Base-by-base conservation (phyloP, 2,329 filamentous ascomycete genomes). In the Cryphonectria carpinicola region DNA sequence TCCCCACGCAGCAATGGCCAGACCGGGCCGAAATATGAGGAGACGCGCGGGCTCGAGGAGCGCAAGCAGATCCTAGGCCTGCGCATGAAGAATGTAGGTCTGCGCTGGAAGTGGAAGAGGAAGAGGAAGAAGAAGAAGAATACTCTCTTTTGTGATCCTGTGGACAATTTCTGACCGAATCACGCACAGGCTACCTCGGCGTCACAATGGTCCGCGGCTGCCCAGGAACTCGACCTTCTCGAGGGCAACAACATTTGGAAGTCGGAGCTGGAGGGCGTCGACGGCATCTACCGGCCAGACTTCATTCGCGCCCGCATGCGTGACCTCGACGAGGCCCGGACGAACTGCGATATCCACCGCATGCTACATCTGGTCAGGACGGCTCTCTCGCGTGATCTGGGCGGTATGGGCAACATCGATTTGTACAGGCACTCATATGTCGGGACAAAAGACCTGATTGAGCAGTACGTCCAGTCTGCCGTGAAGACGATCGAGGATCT, bases 191-290 rank as follows among this genome's bases (percentile, higher is more conserved):
- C 93, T 72, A 86, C 88, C 71, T 88, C 88, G 1, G 87, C 90
- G 75, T 82, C 86, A 65, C 89, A 94, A 77, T 98, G 95, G 94
- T 87, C 90, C 74, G 83, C 83, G 22, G 92, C 93, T 13, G 95
- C 95, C 2, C 85, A 85, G 60, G 91, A 95, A 77, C 87, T 98
- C 60, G 95, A 98, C 78, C 79, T 85, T 13, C 83, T 97, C 19
- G 93, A 97, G 78, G 90, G 90, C 62, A 94, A 95, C 77, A 90
- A 95, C 74, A 82, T 84, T 39, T 97, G 95, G 95, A 97, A 97
- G 79, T 79, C 84, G 43, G 88, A 93, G 66, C 81, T 87, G 11
- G 78, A 77, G 1, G 70, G 67, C 4, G 70, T 70, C 49, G 80
- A 86, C n/a, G 83, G 86, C 63, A 91, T 94, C 75, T 96, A 95